A percentile compares a stretch with the other conserved stretches of the same genome.
Evolutionary conservation across 805 yeast species (phyloP).

Genomic region (Vanderwaltozyma polyspora): DNA sequence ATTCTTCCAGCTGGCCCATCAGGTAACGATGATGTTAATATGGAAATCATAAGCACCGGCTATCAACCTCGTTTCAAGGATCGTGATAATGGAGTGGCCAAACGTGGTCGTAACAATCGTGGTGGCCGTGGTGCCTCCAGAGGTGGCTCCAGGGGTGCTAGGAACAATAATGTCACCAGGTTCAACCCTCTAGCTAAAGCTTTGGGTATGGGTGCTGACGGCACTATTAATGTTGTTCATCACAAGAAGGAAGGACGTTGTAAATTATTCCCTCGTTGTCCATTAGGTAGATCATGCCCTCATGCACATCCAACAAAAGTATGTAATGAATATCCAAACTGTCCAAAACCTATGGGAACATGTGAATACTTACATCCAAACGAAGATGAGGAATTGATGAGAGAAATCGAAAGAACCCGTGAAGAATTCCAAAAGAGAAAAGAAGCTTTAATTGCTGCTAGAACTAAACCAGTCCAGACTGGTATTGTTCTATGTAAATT

Average conservation of each 20-base stretch:
- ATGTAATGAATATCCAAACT: constrained; percentile 66
- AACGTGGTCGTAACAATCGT: constrained; percentile 14
- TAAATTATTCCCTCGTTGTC: constrained; percentile 60
- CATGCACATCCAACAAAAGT: constrained; percentile 71
- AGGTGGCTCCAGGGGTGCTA: not conserved
- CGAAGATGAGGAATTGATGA: constrained; percentile 66
- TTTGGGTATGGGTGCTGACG: constrained; percentile 24
- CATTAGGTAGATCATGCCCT: constrained; percentile 49
- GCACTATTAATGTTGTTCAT: constrained; percentile 29
- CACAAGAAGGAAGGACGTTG: constrained; percentile 55
- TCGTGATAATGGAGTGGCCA: constrained; percentile 13
- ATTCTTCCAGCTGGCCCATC: constrained; percentile 15
- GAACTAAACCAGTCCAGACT: constrained; percentile 29
- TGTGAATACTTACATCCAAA: constrained; percentile 78
- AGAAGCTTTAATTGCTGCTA: constrained; percentile 27
- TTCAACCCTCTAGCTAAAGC: constrained; percentile 32
- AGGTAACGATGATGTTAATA: constrained; percentile 4
- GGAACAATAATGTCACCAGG: constrained; percentile 20
- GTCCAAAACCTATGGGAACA: constrained; percentile 70
- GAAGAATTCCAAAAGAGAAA: constrained; percentile 38
- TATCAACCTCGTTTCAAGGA: constrained; percentile 14
- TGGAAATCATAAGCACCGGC: constrained; percentile 8
- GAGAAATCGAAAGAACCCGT: constrained; percentile 53
- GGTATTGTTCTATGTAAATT: constrained; percentile 63
- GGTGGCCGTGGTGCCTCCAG: constrained; percentile 14